Evolutionary conservation across 2,329 filamentous ascomycete genomes (phyloP), one percentile per base, ranked within the genome.

Genomic region (Curvularia hawaiiensis): DNA sequence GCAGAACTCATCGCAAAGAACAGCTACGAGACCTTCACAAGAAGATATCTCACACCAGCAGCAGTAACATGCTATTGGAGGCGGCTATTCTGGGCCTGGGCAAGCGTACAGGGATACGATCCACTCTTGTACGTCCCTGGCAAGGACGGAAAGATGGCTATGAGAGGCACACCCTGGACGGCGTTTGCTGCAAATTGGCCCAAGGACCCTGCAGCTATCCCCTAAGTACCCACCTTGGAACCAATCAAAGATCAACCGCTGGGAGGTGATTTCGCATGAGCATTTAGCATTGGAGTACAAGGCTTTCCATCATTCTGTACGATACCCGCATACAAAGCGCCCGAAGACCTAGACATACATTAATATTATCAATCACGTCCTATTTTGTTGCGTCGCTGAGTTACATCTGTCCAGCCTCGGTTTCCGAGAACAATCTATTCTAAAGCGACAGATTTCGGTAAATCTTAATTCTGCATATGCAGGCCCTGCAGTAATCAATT

Each of bases 41-140:
- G 70, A 38, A 64, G 70, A 8, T 74, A 74, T 55, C 48, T 74
- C 35, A 74, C 71, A 6, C 70, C 70, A 20, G 69, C 71, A 39
- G 68, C 71, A 33, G 71, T 73, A 60, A 73, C 71, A 40, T 74
- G 71, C 56, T 74, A 74, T 59, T 74, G 71, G 71, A 62, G 71
- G 48, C 67, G 70, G 5, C 51, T 74, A 12, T 71, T 74, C 48
- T 69, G 63, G 66, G 60, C 62, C 2, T 74, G 69, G 69, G 57
- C 68, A 2, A 66, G 63, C 8, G 70, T 74, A 14, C 71, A 74
- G 40, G 71, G 69, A 28, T 73, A 67, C 50, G 64, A 70, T 49
- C 70, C 70, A 12, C 41, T 65, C 39, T 58, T 74, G n/a, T 74
- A 74, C 51, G 52, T 45, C 1, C 52, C 58, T 24, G 69, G 71